These are phyloP conservation scores for Boletellus sp. DNA, from an alignment of 1,284 basidiomycete species.

Conservation along the genomic window DNA sequence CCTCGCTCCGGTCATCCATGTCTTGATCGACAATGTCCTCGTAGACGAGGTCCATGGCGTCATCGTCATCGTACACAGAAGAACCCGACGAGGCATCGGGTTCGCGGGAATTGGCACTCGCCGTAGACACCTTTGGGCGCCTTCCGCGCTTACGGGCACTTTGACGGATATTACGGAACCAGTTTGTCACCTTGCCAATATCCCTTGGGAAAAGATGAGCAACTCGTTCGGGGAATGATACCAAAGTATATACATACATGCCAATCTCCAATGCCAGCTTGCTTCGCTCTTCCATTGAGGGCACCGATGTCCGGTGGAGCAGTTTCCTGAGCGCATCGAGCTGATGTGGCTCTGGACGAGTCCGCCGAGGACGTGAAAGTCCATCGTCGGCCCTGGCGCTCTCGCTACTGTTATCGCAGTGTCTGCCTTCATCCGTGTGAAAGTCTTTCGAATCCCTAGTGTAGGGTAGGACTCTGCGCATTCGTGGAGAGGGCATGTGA, in stretches of 20 bases:
- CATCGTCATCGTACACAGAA: constrained; percentile 41
- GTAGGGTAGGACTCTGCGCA: constrained; percentile 46
- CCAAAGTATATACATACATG: constrained; percentile 45
- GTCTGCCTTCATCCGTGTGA: constrained; percentile 31
- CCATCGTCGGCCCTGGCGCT: constrained; percentile 25
- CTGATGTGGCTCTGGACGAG: constrained; percentile 74
- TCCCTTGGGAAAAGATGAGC: constrained; percentile 49
- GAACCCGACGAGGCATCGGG: constrained; percentile 51
- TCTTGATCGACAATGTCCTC: constrained; percentile 37
- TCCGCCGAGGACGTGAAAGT: constrained; percentile 52
- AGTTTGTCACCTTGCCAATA: constrained; percentile 78
- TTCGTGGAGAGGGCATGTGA: constrained; percentile 34
- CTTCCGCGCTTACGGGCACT: constrained; percentile 63
- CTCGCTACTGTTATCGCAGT: constrained; percentile 28
- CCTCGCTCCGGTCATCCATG: constrained; percentile 56
- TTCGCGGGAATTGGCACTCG: constrained; percentile 41
- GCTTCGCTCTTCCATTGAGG: constrained; percentile 72
- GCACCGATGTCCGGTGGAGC: constrained; percentile 64
- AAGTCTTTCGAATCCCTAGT: constrained; percentile 27
- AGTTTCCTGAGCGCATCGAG: constrained; percentile 68
- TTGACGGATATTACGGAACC: constrained; percentile 78
- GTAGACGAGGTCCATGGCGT: constrained; percentile 41
- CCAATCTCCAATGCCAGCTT: constrained; percentile 68
- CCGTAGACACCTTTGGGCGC: constrained; percentile 40
- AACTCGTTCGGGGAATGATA: neutral